These are phyloP conservation scores for Crotalaria pallida DNA, from an alignment of 306 rosid species.

Conservation along the genomic window DNA sequence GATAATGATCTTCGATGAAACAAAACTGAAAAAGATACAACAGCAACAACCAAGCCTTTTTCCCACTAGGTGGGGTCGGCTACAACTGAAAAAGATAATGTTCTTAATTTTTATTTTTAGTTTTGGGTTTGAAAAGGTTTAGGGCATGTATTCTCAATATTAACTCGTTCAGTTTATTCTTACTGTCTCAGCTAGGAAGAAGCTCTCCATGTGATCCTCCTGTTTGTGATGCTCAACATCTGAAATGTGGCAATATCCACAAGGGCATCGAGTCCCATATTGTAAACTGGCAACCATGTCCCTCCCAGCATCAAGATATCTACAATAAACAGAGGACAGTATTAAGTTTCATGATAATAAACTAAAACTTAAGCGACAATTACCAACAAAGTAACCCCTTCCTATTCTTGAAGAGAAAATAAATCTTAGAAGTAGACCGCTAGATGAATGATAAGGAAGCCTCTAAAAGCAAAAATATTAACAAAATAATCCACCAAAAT, in stretches of 20 bases:
- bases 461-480: constrained; percentile 2
- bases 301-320: constrained; percentile 93
- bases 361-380: constrained; percentile 1
- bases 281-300: constrained; percentile 93
- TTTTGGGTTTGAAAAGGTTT: background rate
- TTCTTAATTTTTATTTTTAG: background rate
- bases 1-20: constrained; percentile 18
- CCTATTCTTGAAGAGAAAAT: background rate
- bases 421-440: background rate
- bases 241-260: constrained; percentile 95
- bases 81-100: constrained; percentile 11
- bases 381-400: constrained; percentile 2
- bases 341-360: background rate
- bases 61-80: no score
- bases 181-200: constrained; percentile 94
- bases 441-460: background rate
- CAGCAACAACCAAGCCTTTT: no score
- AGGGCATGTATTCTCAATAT: constrained; percentile 3
- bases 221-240: constrained; percentile 89
- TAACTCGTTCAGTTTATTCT: constrained; percentile 24
- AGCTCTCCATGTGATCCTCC: constrained; percentile 99
- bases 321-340: constrained; percentile 31
- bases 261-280: constrained; percentile 81
- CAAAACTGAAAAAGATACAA: constrained; percentile 14
- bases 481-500: background rate